Evolutionary conservation across 495 filamentous ascomycete genomes (phyloP).

Genomic region (Cudoniella acicularis): DNA sequence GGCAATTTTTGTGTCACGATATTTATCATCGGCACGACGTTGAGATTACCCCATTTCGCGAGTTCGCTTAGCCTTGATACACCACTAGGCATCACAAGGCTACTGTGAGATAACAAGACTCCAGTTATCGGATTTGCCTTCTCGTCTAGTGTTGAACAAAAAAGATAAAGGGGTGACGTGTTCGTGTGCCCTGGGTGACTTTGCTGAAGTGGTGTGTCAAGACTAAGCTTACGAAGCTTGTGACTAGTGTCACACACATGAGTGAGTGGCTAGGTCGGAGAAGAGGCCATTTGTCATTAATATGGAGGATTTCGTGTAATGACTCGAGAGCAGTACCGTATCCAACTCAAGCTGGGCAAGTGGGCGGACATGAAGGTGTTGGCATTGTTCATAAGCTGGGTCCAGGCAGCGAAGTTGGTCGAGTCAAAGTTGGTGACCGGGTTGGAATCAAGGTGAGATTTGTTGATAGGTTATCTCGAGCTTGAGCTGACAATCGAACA

Average conservation of each 20-base stretch:
- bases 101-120: no score
- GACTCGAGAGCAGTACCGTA: constrained; percentile 43
- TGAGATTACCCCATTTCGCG: no score
- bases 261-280: no score
- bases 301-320: no score
- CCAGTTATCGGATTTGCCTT: no score
- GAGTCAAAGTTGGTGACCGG: constrained; percentile 60
- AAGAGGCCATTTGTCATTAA: background rate
- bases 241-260: background rate
- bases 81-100: no score
- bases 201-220: background rate
- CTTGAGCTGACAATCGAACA: constrained; percentile 8
- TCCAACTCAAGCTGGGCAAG: constrained; percentile 61
- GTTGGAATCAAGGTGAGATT: constrained; percentile 52
- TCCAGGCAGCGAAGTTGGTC: constrained; percentile 44
- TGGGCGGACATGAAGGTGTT: constrained; percentile 63
- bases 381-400: constrained; percentile 60
- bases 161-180: no score
- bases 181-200: no score
- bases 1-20: no score
- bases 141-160: no score
- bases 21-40: no score
- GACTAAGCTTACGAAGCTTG: background rate
- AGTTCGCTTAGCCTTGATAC: no score
- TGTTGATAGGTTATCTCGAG: background rate